Base-by-base conservation (phyloP, 495 filamentous ascomycete genomes). In the Copromyces sp. region DNA sequence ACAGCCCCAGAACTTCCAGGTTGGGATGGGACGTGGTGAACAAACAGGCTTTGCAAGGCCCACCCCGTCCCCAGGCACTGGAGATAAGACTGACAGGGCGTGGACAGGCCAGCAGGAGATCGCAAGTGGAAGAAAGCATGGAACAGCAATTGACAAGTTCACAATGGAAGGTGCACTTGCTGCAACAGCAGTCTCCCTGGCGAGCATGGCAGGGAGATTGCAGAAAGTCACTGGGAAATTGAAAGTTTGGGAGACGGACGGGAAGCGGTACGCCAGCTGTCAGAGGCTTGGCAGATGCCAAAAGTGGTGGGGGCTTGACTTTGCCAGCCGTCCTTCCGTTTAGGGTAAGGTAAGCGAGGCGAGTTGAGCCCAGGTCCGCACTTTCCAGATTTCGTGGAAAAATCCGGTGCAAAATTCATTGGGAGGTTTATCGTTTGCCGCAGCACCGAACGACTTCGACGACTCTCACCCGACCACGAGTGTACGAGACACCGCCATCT, bases 301-400 rank as follows among this genome's bases (percentile, higher is more conserved):
- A 20, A 24, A 20, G 37, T 39, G 69, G 53, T 61, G 53, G 53
- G 72, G 71, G 74, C 69, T 53, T 32, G 17, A 70, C 68, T 61
- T 32, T 47, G 32, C 68, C 74, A 68, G 68, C 72, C 72, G 65
- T 70, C 71, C 73, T 72, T 73, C 73, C 76, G 71, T 69, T 75
- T 77, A 75, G 68, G 75, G 79, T 70, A 73, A 78, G 14, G 73
- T 78, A 79, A 69, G 77, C 79, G 74, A 78, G 71, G 53, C 53
- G 73, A 70, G 70, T 69, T 69, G 59, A 79, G 76, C 77, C 78
- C 76, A 80, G 77, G 78, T 72, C 74, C 79, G 76, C 79, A 80
- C 79, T 78, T 79, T 79, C 74, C 74, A 76, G 77, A 74, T 71
- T 78, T 79, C 73, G 77, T 70, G 75, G 74, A 74, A 80, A 80